Percentiles rank a stretch among this genome's conserved stretches.
Evolutionary conservation across 495 filamentous ascomycete genomes (phyloP).

Genomic region (Gamarada debralockiae): DNA sequence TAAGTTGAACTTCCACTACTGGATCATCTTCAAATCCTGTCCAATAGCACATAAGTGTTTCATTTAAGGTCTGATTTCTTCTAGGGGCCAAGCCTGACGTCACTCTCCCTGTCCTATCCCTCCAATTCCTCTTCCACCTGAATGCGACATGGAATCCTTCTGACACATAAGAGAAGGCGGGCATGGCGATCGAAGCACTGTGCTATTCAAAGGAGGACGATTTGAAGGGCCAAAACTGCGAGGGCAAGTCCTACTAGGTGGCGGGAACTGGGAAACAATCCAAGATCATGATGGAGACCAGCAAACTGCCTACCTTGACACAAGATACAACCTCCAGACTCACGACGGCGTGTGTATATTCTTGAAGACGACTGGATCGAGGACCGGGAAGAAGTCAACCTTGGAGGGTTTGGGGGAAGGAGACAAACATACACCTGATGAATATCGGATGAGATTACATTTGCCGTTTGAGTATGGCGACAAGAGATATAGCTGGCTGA

Average conservation of each 20-base stretch:
- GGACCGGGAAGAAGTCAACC: slow-evolving; percentile 4
- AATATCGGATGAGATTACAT: slow-evolving; percentile 5
- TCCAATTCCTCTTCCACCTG: neutral
- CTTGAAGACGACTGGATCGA: neutral
- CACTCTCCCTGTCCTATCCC: too few relatives aligned
- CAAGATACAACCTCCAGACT: neutral
- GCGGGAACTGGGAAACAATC: slow-evolving; percentile 1
- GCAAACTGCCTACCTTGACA: slow-evolving; percentile 3
- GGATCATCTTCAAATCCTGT: too few relatives aligned
- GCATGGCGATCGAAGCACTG: slow-evolving; percentile 5
- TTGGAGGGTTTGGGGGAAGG: slow-evolving; percentile 1
- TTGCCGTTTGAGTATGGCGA: neutral
- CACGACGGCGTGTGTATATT: neutral
- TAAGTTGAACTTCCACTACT: too few relatives aligned
- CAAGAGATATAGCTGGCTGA: slow-evolving; percentile 6
- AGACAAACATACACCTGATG: slow-evolving; percentile 1
- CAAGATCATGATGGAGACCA: slow-evolving; percentile 1
- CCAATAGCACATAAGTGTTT: too few relatives aligned
- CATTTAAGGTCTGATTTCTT: too few relatives aligned
- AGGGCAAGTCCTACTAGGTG: neutral
- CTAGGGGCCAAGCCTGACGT: too few relatives aligned
- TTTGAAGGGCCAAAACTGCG: slow-evolving; percentile 4
- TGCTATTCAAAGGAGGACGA: slow-evolving; percentile 8
- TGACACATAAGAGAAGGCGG: neutral
- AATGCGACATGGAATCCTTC: neutral